These are phyloP conservation scores for Boechera stricta DNA, from an alignment of 345 rosid species.

Conservation along the genomic window DNA sequence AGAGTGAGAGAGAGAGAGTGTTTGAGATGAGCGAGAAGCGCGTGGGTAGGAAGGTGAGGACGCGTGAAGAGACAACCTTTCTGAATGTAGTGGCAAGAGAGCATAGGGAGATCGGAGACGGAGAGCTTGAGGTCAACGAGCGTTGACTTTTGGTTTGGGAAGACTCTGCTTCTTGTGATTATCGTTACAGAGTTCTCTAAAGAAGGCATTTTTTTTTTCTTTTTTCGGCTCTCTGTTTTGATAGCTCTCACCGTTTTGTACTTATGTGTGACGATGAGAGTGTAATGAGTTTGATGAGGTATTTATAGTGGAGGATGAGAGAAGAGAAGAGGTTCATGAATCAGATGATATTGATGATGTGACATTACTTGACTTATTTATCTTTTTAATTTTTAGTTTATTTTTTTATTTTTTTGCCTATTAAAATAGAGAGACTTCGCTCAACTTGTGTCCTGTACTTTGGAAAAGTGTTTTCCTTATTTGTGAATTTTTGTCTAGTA, in stretches of 20 bases:
- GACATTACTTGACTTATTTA: slow-evolving; percentile 12
- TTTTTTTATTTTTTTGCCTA: not conserved
- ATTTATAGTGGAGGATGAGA: slow-evolving; percentile 52
- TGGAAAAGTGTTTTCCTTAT: slow-evolving; percentile 27
- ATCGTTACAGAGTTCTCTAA: slow-evolving; percentile 45
- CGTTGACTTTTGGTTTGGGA: slow-evolving; percentile 61
- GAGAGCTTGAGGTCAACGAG: slow-evolving; percentile 77
- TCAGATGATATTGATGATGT: slow-evolving; percentile 36
- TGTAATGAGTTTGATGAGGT: slow-evolving; percentile 33
- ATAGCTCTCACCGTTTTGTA: not conserved
- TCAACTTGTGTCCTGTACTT: slow-evolving; percentile 32
- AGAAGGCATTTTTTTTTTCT: slow-evolving; percentile 51
- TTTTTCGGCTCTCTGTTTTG: not conserved
- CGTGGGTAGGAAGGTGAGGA: slow-evolving; percentile 45
- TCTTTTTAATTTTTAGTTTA: not conserved
- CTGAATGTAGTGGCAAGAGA: slow-evolving; percentile 93
- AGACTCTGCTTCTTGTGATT: slow-evolving; percentile 58
- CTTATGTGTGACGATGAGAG: slow-evolving; percentile 17
- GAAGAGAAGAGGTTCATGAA: slow-evolving; percentile 57
- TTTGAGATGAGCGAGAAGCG: slow-evolving; percentile 52
- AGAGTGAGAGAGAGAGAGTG: slow-evolving; percentile 58
- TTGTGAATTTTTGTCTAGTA: not conserved
- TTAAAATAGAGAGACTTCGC: not conserved
- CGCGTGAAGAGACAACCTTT: slow-evolving; percentile 78
- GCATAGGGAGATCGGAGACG: slow-evolving; percentile 96